phyloP scores from a whole-genome alignment of 805 yeast species.

The Starmerella asiatica region DNA sequence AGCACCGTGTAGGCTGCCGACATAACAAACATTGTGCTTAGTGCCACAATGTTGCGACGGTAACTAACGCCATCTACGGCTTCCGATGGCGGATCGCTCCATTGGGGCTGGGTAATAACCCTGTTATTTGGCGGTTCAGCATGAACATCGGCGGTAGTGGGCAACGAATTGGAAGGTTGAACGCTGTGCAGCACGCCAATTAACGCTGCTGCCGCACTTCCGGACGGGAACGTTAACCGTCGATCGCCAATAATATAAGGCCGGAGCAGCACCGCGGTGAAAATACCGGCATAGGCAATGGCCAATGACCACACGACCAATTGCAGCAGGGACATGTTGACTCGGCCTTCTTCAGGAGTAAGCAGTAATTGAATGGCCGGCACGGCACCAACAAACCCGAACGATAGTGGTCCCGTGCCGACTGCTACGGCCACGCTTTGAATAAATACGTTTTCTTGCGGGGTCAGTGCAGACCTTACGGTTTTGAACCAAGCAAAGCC shows the following conservation, averaged over 20 bases:
- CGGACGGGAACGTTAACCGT: conserved; percentile 84
- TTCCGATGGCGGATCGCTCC: conserved; percentile 6
- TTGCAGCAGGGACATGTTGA: conserved; percentile 35
- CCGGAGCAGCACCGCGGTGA: conserved; percentile 81
- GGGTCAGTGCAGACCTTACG: conserved; percentile 37
- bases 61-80: conserved; percentile 14
- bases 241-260: conserved; percentile 78
- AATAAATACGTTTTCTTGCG: conserved; percentile 86
- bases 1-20: conserved; percentile 62
- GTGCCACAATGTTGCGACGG: conserved; percentile 43
- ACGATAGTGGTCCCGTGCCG: conserved; percentile 94
- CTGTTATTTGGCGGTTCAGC: not conserved
- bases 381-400: conserved; percentile 86
- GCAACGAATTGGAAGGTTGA: too few relatives aligned
- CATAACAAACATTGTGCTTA: conserved; percentile 46
- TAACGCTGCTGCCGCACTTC: conserved; percentile 88
- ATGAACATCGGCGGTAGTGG: conserved; percentile 34
- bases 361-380: conserved; percentile 91
- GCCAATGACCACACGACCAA: conserved; percentile 74
- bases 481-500: conserved; percentile 74
- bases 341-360: conserved; percentile 47
- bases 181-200: conserved; percentile 79
- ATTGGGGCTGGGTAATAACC: not conserved
- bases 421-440: conserved; percentile 93
- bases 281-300: conserved; percentile 86